Evolutionary conservation across 441 rosid species (phyloP).

Genomic region (Gossypium gossypioides): DNA sequence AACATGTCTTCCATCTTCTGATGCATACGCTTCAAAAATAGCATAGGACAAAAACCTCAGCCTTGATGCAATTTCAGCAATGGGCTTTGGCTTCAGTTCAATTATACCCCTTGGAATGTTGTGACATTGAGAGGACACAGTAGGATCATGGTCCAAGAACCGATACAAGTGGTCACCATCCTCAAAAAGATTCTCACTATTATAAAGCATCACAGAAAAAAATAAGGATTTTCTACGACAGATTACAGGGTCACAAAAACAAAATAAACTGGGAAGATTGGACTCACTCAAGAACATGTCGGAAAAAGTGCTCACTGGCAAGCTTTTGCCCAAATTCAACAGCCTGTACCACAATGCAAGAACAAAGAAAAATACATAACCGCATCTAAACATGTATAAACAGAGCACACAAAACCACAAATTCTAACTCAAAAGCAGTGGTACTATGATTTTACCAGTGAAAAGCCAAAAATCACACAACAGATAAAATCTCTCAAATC

Average conservation of each 20-base stretch:
- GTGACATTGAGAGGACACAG: constrained; percentile 65
- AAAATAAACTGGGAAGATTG: background rate
- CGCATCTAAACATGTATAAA: background rate
- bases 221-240: background rate
- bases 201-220: constrained; percentile 17
- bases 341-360: constrained; percentile 35
- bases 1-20: constrained; percentile 70
- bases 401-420: too few species aligned
- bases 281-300: constrained; percentile 67
- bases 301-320: constrained; percentile 59
- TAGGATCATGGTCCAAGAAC: constrained; percentile 65
- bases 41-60: constrained; percentile 54
- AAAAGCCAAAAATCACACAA: background rate
- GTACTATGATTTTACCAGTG: background rate
- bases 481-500: background rate
- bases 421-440: background rate
- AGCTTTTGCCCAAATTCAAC: constrained; percentile 76
- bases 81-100: constrained; percentile 62
- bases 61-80: constrained; percentile 58
- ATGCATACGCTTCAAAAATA: constrained; percentile 65
- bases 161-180: constrained; percentile 74
- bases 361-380: background rate
- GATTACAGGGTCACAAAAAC: constrained; percentile 11
- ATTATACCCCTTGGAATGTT: constrained; percentile 74
- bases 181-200: constrained; percentile 73